Conservation (phyloP, 805 yeast species). For the Candida qinlingensis region DNA sequence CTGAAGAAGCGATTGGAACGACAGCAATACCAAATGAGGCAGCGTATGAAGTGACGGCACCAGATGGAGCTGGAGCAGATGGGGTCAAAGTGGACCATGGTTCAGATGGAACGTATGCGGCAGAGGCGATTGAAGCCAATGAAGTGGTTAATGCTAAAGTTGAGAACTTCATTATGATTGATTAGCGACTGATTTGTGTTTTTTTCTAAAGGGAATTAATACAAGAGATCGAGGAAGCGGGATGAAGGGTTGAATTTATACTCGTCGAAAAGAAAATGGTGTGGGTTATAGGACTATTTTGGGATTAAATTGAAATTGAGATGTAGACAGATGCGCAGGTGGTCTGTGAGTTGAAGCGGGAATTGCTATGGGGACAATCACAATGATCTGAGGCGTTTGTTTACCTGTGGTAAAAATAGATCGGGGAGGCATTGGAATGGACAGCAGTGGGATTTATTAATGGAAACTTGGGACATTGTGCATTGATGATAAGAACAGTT, state of each 20-base stretch:
- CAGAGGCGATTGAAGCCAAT: constrained; percentile 43
- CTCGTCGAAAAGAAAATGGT: not conserved
- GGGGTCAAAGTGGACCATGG: constrained; percentile 77
- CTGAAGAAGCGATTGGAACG: constrained; percentile 32
- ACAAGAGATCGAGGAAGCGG: not conserved
- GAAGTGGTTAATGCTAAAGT: constrained; percentile 33
- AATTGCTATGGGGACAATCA: not conserved
- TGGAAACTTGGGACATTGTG: no score
- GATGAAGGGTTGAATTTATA: not conserved
- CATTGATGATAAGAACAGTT: no score
- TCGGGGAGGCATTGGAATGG: no score
- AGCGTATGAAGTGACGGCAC: constrained; percentile 53
- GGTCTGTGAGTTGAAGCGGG: not conserved
- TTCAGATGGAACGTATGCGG: constrained; percentile 60
- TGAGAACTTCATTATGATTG: constrained; percentile 21
- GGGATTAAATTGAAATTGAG: not conserved
- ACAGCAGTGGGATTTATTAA: no score
- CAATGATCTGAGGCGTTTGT: no score
- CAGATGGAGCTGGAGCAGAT: constrained; percentile 40
- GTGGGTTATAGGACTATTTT: not conserved
- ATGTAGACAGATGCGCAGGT: not conserved
- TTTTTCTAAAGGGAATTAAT: not conserved
- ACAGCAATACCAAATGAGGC: constrained; percentile 66
- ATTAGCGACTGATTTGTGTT: not conserved
- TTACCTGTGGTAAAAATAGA: no score